A percentile compares a stretch with the other conserved stretches of the same genome.
Evolutionary conservation across 371 early-diverging fungal species (phyloP).

Genomic region (Smittium mucronatum): DNA sequence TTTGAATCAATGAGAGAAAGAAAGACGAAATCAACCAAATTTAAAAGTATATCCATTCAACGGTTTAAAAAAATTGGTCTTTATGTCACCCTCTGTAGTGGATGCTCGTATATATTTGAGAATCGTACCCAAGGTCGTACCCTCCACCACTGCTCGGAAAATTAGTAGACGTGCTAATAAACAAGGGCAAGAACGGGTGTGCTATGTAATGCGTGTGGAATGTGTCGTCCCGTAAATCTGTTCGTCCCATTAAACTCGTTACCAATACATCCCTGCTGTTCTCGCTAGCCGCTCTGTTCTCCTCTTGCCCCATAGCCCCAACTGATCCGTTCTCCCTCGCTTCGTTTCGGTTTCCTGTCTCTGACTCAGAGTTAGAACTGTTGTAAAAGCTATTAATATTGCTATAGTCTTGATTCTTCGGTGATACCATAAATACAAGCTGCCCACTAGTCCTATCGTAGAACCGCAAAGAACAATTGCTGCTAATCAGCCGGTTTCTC

Average conservation of each 20-base stretch:
- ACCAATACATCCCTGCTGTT: neutral
- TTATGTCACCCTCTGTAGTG: slow-evolving; percentile 1
- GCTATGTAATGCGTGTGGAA: slow-evolving; percentile 3
- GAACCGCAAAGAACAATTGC: slow-evolving; percentile 23
- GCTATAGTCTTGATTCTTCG: neutral
- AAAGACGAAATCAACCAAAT: too few relatives aligned
- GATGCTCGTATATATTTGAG: slow-evolving; percentile 1
- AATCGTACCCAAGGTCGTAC: neutral
- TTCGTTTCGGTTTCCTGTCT: neutral
- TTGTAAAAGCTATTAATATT: too few relatives aligned
- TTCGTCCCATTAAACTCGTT: neutral
- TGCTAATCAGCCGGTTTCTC: slow-evolving; percentile 18
- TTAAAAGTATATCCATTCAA: too few relatives aligned
- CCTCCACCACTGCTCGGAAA: neutral
- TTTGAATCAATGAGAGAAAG: too few relatives aligned
- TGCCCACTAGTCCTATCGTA: slow-evolving; percentile 24
- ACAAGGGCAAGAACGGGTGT: slow-evolving; percentile 11
- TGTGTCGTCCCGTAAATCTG: neutral
- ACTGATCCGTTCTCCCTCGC: neutral
- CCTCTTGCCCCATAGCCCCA: neutral
- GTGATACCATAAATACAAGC: slow-evolving; percentile 26
- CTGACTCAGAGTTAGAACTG: too few relatives aligned
- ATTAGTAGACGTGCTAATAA: slow-evolving; percentile 4
- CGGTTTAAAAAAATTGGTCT: too few relatives aligned
- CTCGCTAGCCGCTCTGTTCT: neutral